phyloP scores from a whole-genome alignment of 2,329 filamentous ascomycete species.

The Cordyceps militaris region DNA sequence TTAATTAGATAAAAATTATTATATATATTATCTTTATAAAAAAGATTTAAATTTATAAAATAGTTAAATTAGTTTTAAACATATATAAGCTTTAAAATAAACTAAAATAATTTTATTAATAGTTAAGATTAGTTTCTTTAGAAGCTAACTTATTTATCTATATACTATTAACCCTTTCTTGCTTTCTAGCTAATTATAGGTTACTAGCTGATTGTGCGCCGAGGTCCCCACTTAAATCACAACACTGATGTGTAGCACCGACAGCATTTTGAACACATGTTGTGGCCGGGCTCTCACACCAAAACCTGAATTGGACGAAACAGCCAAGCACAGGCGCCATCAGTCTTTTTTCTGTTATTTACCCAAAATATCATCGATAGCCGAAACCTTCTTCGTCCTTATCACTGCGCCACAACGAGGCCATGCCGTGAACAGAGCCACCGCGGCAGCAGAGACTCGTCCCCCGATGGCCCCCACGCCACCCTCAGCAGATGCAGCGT shows the following conservation, averaged over 20 bases:
- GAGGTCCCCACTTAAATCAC: too few species aligned
- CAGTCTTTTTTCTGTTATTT: background rate
- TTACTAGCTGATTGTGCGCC: too few species aligned
- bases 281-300: background rate
- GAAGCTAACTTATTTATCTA: too few species aligned
- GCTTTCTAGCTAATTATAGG: too few species aligned
- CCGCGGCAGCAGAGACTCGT: conserved; percentile 5
- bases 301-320: background rate
- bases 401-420: conserved; percentile 3
- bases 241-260: conserved; percentile 10
- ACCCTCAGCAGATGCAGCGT: conserved; percentile 22
- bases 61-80: too few species aligned
- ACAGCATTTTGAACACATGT: background rate
- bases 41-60: too few species aligned
- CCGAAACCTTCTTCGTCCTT: background rate
- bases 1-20: too few species aligned
- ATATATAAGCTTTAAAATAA: too few species aligned
- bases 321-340: background rate
- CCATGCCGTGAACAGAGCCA: conserved; percentile 9
- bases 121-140: too few species aligned
- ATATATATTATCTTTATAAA: too few species aligned
- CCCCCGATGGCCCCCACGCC: conserved; percentile 25
- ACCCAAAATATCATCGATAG: background rate
- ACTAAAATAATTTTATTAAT: too few species aligned
- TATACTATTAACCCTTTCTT: too few species aligned